Conservation (phyloP, 305 asterid genomes). For the Fraxinus baroniana region DNA sequence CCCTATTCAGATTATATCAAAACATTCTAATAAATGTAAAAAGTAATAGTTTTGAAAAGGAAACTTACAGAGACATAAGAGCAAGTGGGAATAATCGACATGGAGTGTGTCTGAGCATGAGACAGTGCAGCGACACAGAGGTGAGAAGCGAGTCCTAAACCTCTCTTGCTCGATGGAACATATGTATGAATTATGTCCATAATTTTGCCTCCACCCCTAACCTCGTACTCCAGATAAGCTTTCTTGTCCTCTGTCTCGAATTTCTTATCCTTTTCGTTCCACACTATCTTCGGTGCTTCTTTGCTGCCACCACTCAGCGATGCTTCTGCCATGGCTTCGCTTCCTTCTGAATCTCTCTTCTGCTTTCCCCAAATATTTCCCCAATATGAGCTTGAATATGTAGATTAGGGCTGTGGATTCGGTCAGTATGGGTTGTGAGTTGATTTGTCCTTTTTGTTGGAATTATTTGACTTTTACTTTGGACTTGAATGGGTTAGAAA, state of each 20-base stretch:
- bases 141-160: conserved; percentile 72
- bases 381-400: neutral
- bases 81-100: conserved; percentile 72
- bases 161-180: conserved; percentile 81
- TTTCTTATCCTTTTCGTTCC: conserved; percentile 60
- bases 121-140: conserved; percentile 82
- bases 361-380: neutral
- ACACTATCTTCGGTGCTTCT: conserved; percentile 37
- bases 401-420: neutral
- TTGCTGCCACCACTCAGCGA: neutral
- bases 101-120: conserved; percentile 58
- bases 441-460: neutral
- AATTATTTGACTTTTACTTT: neutral
- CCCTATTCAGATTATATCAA: neutral
- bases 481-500: neutral
- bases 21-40: neutral
- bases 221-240: conserved; percentile 63
- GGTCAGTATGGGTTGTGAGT: neutral
- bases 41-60: neutral
- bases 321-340: conserved; percentile 29
- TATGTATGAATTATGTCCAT: conserved; percentile 82
- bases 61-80: conserved; percentile 79
- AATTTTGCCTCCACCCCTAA: conserved; percentile 33
- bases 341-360: neutral
- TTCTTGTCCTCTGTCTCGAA: conserved; percentile 76